Percentiles rank a stretch among this genome's conserved stretches.
Evolutionary conservation across 768 basidiomycete genomes (phyloP).

Genomic region (Hortiboletus flavorubellus): DNA sequence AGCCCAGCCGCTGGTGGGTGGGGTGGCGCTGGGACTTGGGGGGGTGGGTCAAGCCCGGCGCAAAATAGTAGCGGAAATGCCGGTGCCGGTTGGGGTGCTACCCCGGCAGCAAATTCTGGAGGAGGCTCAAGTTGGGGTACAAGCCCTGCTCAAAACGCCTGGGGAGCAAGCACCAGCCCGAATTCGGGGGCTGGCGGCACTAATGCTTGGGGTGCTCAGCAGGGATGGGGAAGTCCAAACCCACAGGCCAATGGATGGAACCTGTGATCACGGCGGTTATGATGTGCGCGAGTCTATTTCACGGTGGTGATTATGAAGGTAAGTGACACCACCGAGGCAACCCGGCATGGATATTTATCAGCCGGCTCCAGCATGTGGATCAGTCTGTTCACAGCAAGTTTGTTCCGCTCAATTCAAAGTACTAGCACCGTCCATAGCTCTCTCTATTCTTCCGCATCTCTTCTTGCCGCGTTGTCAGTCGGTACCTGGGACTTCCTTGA

Average conservation of each 20-base stretch:
- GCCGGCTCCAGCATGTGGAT: too few relatives aligned
- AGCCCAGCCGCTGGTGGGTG: slow-evolving; percentile 34
- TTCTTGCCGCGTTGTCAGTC: too few relatives aligned
- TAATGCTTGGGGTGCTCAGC: slow-evolving; percentile 28
- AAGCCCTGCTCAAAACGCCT: slow-evolving; percentile 33
- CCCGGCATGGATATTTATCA: too few relatives aligned
- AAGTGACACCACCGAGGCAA: too few relatives aligned
- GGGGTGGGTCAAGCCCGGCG: slow-evolving; percentile 25
- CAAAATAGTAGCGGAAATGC: slow-evolving; percentile 21
- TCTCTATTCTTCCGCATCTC: too few relatives aligned
- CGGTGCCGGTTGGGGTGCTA: slow-evolving; percentile 16
- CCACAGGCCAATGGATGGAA: slow-evolving; percentile 58
- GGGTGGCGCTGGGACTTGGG: slow-evolving; percentile 24
- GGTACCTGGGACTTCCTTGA: too few relatives aligned
- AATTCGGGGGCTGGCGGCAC: slow-evolving; percentile 18
- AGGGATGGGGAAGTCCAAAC: slow-evolving; percentile 50
- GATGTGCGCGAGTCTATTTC: not conserved
- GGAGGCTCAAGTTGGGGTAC: slow-evolving; percentile 30
- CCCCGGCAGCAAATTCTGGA: slow-evolving; percentile 26
- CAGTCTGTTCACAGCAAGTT: too few relatives aligned
- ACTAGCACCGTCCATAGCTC: too few relatives aligned
- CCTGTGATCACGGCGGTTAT: slow-evolving; percentile 13
- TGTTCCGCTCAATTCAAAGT: too few relatives aligned
- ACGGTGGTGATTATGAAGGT: too few relatives aligned
- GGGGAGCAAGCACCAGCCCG: slow-evolving; percentile 39